Evolutionary conservation across 129 eudicot genomes (phyloP).

Genomic region (Helichrysum umbraculigerum): DNA sequence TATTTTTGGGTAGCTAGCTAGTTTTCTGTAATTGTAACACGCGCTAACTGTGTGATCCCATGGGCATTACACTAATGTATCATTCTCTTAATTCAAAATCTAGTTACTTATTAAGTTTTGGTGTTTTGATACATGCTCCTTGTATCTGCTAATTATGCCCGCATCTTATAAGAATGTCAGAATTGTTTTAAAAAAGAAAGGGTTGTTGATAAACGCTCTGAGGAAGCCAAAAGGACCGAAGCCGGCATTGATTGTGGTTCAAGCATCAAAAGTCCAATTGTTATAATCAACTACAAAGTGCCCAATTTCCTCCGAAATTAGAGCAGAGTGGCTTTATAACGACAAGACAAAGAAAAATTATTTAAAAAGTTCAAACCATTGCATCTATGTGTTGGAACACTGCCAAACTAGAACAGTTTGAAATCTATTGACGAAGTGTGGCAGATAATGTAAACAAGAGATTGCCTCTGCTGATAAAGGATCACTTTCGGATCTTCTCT

Average conservation of each 20-base stretch:
- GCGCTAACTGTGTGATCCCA: slow-evolving; percentile 16
- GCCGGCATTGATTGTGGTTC: background rate
- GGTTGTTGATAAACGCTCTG: background rate
- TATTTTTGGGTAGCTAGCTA: slow-evolving; percentile 29
- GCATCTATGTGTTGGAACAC: background rate
- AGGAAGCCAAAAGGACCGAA: background rate
- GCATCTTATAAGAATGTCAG: background rate
- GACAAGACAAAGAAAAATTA: background rate
- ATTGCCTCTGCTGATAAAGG: background rate
- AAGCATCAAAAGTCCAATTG: background rate
- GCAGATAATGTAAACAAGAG: background rate
- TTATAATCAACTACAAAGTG: background rate
- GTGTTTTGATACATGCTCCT: background rate
- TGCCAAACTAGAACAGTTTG: background rate
- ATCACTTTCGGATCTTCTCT: background rate
- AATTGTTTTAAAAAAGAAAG: background rate
- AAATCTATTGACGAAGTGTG: background rate
- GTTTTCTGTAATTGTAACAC: slow-evolving; percentile 31
- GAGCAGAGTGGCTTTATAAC: background rate
- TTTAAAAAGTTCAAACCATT: background rate
- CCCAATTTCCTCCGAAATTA: no score
- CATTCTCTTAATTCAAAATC: slow-evolving; percentile 15
- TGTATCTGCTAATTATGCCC: background rate
- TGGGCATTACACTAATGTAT: slow-evolving; percentile 16
- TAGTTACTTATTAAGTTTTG: background rate